Base-by-base conservation (phyloP, 768 basidiomycete genomes). In the Myochromella boudieri region DNA sequence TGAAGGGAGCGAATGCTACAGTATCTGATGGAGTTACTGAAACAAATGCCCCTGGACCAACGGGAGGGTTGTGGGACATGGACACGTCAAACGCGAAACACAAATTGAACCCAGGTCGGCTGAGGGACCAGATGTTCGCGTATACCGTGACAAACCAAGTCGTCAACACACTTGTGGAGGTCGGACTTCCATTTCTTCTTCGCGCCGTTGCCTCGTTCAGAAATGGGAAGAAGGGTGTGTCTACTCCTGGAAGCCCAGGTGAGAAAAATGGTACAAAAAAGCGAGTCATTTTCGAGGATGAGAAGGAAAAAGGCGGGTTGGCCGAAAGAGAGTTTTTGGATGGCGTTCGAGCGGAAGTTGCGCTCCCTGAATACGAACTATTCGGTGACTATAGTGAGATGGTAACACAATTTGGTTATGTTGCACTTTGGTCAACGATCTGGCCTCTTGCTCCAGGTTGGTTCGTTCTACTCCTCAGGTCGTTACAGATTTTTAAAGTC, bases 381-480 rank as follows among this genome's bases (percentile, higher is more conserved):
- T 94, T 91, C 58, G 80, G 73, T 42, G 95, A 97, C 68, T 99
- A 95, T 66, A 84, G 82, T 58, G 97, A 99, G 70, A 97, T 99
- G 95, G 90, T 90, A 12, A 87, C 88, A 7, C 92, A 95, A 59
- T 97, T 95, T 63, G 95, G 95, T 0, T 94, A 95, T 61, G 83
- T 97, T 24, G 83, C 82, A 6, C 71, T 97, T 17, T 98, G 94
- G 92, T 89, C 85, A 37, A 85, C 91, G 24, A 91, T 95, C 48
- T 98, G 94, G 93, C 92, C 95, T 2, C 72, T 98, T 14, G 87
- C 92, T 2, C 84, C 92, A 20, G 74, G 85, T 86, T 44, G 29
- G 78, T 61, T 28, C 14, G 14, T 14, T 7, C 14, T 6, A 34
- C 18, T n/a, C 18, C n/a, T 12, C 14, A 4, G 33, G 29, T n/a